Base-by-base conservation (phyloP, 139 green algal genomes). In the Micractinium conductrix region DNA sequence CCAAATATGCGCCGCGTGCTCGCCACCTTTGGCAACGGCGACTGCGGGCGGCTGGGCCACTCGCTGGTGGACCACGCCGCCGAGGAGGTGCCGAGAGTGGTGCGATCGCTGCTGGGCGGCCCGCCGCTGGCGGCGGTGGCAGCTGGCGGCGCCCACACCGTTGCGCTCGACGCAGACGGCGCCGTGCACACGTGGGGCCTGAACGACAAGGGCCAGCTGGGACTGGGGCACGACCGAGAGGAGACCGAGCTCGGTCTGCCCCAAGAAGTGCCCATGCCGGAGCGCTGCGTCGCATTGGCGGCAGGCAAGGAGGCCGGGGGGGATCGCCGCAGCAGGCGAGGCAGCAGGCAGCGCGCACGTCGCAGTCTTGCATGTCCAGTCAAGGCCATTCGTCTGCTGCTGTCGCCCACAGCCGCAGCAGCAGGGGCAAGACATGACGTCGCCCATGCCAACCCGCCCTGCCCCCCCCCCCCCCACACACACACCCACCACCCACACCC, bases 121-220 rank as follows among this genome's bases (percentile, higher is more conserved):
- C 43, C 88, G 30, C 48, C 45, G 21, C 74, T 89, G 6, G 80
- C 79, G 28, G 10, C 82, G 30, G 91, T 94, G 0, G 71, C 90
- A 22, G 90, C 84, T 28, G 93, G 93, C 28, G 93, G 91, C 3
- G 93, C 93, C 1, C 93, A 96, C 74, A 95, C 93, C 0, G 90
- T 85, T 2, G 90, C 89, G 21, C 81, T 94, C 44, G 74, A 88
- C 91, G 92, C 87, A 35, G 87, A 93, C 67, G 94, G 93, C 21
- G 74, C 76, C 1, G 74, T 96, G 19, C 92, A 92, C 79, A 94
- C 89, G 2, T 94, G 94, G 78, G 94, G 94, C 2, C 80, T 95
- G 30, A 97, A 97, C 63, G 85, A 90, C 44, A 74, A 85, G 60
- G 91, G 90, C 0, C 92, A 96, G 84, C 87, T 97, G 24, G 92